Conservation (phyloP, 805 yeast genomes). For the Kodamaea nitidulidarum region DNA sequence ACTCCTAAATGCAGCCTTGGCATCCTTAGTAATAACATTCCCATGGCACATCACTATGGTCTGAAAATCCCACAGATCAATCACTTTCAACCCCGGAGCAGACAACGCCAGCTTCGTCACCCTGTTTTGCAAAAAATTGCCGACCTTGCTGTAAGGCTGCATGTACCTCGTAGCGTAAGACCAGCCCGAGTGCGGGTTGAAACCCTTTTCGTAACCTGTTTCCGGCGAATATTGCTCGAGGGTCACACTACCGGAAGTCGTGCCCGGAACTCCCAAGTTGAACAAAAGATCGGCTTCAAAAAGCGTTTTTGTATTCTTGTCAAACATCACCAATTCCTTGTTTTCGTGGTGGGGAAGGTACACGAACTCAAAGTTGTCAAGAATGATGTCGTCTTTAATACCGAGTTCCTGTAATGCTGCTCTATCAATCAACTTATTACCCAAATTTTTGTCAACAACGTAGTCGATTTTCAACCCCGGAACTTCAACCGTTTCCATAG, state of each 20-base stretch:
- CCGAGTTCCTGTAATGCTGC: conserved; percentile 26
- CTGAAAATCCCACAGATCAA: conserved; percentile 23
- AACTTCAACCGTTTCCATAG: conserved; percentile 40
- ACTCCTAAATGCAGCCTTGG: conserved; percentile 16
- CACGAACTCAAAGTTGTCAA: conserved; percentile 48
- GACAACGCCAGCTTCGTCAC: conserved; percentile 17
- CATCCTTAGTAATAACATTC: conserved; percentile 43
- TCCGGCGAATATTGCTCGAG: conserved; percentile 42
- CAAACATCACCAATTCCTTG: conserved; percentile 53
- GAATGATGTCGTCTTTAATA: conserved; percentile 34
- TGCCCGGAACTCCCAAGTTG: conserved; percentile 47
- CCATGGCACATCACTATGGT: conserved; percentile 39
- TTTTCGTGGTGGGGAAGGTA: conserved; percentile 56
- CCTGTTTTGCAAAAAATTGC: conserved; percentile 25
- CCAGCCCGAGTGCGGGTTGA: conserved; percentile 44
- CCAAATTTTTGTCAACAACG: conserved; percentile 29
- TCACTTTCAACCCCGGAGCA: conserved; percentile 18
- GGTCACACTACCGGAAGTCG: conserved; percentile 15
- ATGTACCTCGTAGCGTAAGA: conserved; percentile 37
- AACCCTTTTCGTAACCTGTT: conserved; percentile 42
- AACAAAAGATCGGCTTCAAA: conserved; percentile 60
- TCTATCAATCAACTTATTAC: conserved; percentile 29
- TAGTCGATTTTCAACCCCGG: conserved; percentile 35
- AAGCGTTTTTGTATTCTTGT: conserved; percentile 44
- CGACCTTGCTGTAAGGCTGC: conserved; percentile 39